Evolutionary conservation across 352 stramenopile species (phyloP), one percentile per base, ranked within the genome.

Genomic region (Phytophthora citrophthora): DNA sequence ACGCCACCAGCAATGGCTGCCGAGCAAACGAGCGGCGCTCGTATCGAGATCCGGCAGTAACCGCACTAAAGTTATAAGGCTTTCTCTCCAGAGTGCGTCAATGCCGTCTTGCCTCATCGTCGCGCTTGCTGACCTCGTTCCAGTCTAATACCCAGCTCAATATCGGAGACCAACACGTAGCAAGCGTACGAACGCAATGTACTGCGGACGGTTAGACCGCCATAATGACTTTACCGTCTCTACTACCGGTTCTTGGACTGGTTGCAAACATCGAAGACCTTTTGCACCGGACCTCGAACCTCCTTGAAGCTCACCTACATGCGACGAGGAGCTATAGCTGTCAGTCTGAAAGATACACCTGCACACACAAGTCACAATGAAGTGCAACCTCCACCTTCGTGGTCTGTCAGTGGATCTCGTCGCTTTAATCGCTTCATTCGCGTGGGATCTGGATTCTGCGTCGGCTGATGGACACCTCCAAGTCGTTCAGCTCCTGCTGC

Each of bases 381-480:
- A 49, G 48, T 47, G 34, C 20, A 62, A 24, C n/a, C 26, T 46
- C 26, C 16, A 24, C n/a, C 6, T 68, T 1, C 45, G 23, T 18
- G 7, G 12, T 3, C 55, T 82, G 12, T 61, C 63, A 1, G 24
- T 27, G 3, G 72, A 77, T 41, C 60, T 85, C 16, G 62, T 54
- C 5, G 49, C 62, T 5, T 54, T 60, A 18, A 59, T 85, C 39
- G 70, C 76, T 16, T 54, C 44, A 2, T 85, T 73, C 49, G 61
- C 60, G 3, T 80, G 68, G 54, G 53, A 70, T 43, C 29, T 81
- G 48, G 43, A 81, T 57, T 48, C 54, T 2, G 74, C 70, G 0
- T 61, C 74, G 9, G 45, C 55, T 18, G 24, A 20, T 10, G 74
- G 74, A 1, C 64, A 57, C 24, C 53, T 77, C 20, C 45, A 61